Conservation (phyloP, 148 eudicot genomes). For the Suaeda aralocaspica region DNA sequence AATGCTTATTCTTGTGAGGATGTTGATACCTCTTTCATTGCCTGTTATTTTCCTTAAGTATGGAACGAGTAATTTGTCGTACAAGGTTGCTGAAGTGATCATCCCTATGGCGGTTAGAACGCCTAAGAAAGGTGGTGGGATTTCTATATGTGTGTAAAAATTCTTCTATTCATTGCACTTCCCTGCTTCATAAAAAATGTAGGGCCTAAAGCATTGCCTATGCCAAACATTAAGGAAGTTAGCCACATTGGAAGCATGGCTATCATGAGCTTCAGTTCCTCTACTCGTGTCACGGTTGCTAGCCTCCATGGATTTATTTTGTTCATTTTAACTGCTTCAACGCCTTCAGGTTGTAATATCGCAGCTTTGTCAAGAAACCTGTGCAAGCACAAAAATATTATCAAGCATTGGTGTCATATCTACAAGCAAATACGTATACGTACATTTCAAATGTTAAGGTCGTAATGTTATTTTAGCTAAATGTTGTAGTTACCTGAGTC, state of each 20-base stretch:
- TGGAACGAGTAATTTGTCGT: slow-evolving; percentile 51
- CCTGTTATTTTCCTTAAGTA: slow-evolving; percentile 38
- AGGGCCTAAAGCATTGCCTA: slow-evolving; percentile 37
- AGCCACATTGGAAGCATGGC: slow-evolving; percentile 57
- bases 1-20: slow-evolving; percentile 50
- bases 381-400: too few relatives aligned
- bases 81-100: slow-evolving; percentile 32
- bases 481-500: slow-evolving; percentile 29
- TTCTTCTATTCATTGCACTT: slow-evolving; percentile 30
- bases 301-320: slow-evolving; percentile 54
- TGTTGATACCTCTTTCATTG: slow-evolving; percentile 46
- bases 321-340: neutral
- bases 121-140: slow-evolving; percentile 50
- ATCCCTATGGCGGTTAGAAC: slow-evolving; percentile 35
- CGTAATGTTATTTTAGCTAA: too few relatives aligned
- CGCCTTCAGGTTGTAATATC: slow-evolving; percentile 22
- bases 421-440: too few relatives aligned
- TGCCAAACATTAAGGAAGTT: slow-evolving; percentile 44
- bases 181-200: slow-evolving; percentile 69
- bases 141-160: slow-evolving; percentile 27
- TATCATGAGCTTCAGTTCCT: slow-evolving; percentile 53
- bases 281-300: slow-evolving; percentile 51
- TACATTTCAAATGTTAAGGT: too few relatives aligned
- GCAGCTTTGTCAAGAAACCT: slow-evolving; percentile 35
- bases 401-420: too few relatives aligned